Evolutionary conservation across 2,329 filamentous ascomycete genomes (phyloP), one percentile per base, ranked within the genome.

Genomic region (Cladophialophora yegresii): DNA sequence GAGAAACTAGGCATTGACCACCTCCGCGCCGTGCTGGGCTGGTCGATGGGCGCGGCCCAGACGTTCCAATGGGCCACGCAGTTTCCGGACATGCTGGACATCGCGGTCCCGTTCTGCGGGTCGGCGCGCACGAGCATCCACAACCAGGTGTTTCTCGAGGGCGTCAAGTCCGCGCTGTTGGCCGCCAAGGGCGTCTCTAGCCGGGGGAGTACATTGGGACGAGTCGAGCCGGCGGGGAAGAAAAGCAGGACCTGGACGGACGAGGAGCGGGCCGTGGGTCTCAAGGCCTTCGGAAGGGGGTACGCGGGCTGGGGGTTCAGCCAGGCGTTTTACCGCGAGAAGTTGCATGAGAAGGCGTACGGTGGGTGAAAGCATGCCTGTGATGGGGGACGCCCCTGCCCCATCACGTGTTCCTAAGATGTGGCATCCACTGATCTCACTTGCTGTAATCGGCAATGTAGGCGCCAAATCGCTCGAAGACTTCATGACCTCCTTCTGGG

Each of bases 231-330:
- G 47, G 75, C 80, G 65, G 23, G 28, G 22, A 57, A 55, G 32
- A 50, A 30, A 3, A 61, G 43, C 16, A 74, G 79, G 12, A 71
- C 74, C 0, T 89, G 87, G 82, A 82, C 78, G 2, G 75, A 77
- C 0, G 79, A 84, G 57, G 83, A 88, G 67, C 83, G 74, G 54
- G 77, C 80, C 16, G 77, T 80, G 22, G 87, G 85, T 0, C 73
- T 93, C 47, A 92, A 88, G 71, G 90, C 90, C 0, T 84, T 93
- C 62, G 89, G 84, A 0, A 82, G 89, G 51, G 90, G 87, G 0
- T 95, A 95, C 75, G 89, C 90, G 1, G 90, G 90, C 0, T 95
- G 85, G 80, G 90, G 91, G 0, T 90, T 93, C 71, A 89, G 86
- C 58, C 90, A 93, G 71, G 83, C 89, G 0, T 93, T 93, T 72